Evolutionary conservation across 2,329 filamentous ascomycete genomes (phyloP).

Genomic region (Trichoderma afroharzianum): DNA sequence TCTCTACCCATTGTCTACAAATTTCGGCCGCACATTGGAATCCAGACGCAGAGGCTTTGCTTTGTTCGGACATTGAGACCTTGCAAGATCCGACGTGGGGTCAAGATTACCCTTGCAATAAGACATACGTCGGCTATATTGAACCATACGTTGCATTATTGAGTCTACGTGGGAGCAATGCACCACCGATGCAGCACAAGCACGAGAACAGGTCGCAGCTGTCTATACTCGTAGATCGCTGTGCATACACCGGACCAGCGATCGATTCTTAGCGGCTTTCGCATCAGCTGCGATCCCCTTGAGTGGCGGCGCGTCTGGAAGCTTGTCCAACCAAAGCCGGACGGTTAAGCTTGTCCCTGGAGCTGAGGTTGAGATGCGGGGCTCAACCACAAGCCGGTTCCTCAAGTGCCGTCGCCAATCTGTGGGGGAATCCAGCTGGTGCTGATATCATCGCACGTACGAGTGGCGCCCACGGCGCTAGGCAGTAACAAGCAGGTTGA

Average conservation of each 20-base stretch:
- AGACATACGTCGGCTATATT: not conserved
- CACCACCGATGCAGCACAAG: not conserved
- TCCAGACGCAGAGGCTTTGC: not conserved
- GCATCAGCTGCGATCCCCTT: not conserved
- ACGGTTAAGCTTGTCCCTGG: not conserved
- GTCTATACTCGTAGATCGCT: not conserved
- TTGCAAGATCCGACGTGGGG: not conserved
- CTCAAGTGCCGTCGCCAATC: slow-evolving; percentile 16
- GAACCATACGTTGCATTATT: not conserved
- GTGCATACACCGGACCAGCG: not conserved
- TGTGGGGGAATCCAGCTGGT: slow-evolving; percentile 7
- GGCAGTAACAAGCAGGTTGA: slow-evolving; percentile 10
- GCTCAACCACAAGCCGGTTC: slow-evolving; percentile 2
- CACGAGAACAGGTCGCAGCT: not conserved
- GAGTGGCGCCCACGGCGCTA: not conserved
- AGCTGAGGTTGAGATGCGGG: not conserved
- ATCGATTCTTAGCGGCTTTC: not conserved
- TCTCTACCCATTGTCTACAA: not conserved
- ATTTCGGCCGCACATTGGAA: not conserved
- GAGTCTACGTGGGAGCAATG: not conserved
- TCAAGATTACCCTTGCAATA: not conserved
- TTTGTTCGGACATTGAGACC: not conserved
- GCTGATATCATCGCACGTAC: slow-evolving; percentile 8
- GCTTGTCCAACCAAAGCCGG: not conserved
- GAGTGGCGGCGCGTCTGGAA: not conserved